Percentiles rank a stretch among this genome's conserved stretches.
phyloP scores from a whole-genome alignment of 371 early-diverging fungal species.

The Rhizopus delemar region DNA sequence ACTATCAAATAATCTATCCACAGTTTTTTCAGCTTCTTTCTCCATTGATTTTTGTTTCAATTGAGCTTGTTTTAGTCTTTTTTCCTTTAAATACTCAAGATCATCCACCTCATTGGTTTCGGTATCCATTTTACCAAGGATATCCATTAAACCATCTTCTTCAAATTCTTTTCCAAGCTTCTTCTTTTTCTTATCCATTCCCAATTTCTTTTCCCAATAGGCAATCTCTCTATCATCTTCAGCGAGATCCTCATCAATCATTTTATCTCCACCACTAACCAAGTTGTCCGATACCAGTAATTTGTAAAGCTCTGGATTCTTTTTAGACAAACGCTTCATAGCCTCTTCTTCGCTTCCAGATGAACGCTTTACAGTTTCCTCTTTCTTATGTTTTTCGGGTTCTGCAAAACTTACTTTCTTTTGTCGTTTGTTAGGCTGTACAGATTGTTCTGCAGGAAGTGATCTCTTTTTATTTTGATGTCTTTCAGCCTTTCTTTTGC shows the following conservation, averaged over 20 bases:
- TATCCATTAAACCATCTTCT: slow-evolving; percentile 58
- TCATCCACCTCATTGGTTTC: slow-evolving; percentile 37
- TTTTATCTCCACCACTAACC: slow-evolving; percentile 29
- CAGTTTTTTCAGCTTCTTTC: slow-evolving; percentile 42
- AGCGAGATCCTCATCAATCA: slow-evolving; percentile 47
- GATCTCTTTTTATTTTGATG: slow-evolving; percentile 12
- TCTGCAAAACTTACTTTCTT: slow-evolving; percentile 10
- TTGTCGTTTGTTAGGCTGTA: slow-evolving; percentile 32
- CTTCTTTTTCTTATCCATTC: slow-evolving; percentile 62
- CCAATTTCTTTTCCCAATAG: slow-evolving; percentile 77
- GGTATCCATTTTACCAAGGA: slow-evolving; percentile 37
- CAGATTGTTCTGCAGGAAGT: slow-evolving; percentile 11
- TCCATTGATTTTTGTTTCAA: slow-evolving; percentile 41
- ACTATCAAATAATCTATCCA: slow-evolving; percentile 40
- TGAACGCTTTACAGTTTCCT: slow-evolving; percentile 59
- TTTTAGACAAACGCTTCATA: slow-evolving; percentile 64
- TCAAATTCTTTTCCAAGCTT: slow-evolving; percentile 56
- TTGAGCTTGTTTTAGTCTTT: slow-evolving; percentile 42
- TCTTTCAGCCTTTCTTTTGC: slow-evolving; percentile 31
- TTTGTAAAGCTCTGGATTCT: slow-evolving; percentile 69
- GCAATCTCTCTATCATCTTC: slow-evolving; percentile 77
- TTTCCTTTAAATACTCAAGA: slow-evolving; percentile 47
- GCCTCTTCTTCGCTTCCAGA: slow-evolving; percentile 37
- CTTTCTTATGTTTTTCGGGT: not conserved
- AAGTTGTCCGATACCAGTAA: slow-evolving; percentile 67